These are phyloP conservation scores for Discostella stelligera DNA, from an alignment of 352 stramenopile species.

Conservation along the genomic window DNA sequence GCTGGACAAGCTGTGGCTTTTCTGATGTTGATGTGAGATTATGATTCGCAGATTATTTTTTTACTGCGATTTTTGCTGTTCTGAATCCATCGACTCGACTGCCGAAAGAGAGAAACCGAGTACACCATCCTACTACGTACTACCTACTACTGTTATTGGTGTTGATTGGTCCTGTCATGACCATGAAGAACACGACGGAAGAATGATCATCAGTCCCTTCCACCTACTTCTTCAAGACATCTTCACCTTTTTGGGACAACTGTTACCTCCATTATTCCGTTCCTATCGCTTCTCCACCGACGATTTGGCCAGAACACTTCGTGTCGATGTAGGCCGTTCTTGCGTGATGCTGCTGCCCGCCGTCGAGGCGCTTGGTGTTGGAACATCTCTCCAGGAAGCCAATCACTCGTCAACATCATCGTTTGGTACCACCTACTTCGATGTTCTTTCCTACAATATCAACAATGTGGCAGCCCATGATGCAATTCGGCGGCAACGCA, in stretches of 20 bases:
- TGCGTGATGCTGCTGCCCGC: not conserved
- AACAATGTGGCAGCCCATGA: conserved; percentile 14
- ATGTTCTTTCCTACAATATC: conserved; percentile 49
- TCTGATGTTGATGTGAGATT: too few relatives aligned
- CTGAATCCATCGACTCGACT: too few relatives aligned
- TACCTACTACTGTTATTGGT: too few relatives aligned
- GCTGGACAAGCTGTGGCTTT: too few relatives aligned
- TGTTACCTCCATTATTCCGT: conserved; percentile 26
- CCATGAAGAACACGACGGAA: too few relatives aligned
- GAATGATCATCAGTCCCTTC: not conserved
- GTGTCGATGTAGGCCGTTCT: not conserved
- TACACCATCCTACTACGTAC: too few relatives aligned
- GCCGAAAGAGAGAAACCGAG: too few relatives aligned
- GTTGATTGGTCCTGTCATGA: too few relatives aligned
- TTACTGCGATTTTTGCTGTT: too few relatives aligned
- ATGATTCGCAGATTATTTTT: too few relatives aligned
- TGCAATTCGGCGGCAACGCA: not conserved
- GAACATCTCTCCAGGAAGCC: not conserved
- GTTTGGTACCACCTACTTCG: conserved; percentile 16
- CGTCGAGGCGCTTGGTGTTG: not conserved
- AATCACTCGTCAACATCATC: not conserved
- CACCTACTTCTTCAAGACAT: conserved; percentile 7
- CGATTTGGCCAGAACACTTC: conserved; percentile 17
- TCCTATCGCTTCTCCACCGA: conserved; percentile 32
- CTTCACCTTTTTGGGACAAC: conserved; percentile 12